These are phyloP conservation scores for Xylariaceae sp. DNA, from an alignment of 2,329 filamentous ascomycete genomes.

Conservation along the genomic window DNA sequence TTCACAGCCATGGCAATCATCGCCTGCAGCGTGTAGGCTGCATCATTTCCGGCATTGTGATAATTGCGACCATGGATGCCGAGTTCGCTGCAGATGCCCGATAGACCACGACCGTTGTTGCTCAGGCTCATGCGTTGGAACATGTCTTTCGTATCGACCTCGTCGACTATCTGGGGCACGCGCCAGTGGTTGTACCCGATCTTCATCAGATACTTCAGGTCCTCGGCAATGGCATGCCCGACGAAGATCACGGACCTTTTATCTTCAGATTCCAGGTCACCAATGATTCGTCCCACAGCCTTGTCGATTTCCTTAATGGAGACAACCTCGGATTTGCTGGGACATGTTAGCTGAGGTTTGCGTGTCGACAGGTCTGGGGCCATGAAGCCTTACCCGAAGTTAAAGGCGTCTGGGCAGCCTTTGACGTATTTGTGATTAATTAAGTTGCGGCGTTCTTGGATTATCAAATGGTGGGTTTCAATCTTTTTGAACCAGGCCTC, in stretches of 20 bases:
- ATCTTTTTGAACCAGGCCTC: slow-evolving; percentile 64
- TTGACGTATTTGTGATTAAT: slow-evolving; percentile 63
- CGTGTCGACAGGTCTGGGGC: not conserved
- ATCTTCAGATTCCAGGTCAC: slow-evolving; percentile 20
- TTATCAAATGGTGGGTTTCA: slow-evolving; percentile 67
- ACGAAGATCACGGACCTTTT: slow-evolving; percentile 61
- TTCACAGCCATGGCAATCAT: slow-evolving; percentile 58
- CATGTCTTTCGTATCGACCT: slow-evolving; percentile 68
- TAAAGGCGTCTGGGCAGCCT: slow-evolving; percentile 69
- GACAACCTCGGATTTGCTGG: slow-evolving; percentile 40
- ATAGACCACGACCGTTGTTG: slow-evolving; percentile 50
- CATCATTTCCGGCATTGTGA: slow-evolving; percentile 89
- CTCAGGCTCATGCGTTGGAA: slow-evolving; percentile 58
- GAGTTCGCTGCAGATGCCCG: slow-evolving; percentile 56
- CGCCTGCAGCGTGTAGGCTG: slow-evolving; percentile 69
- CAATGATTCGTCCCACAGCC: slow-evolving; percentile 35
- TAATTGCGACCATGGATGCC: slow-evolving; percentile 58
- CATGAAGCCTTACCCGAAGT: slow-evolving; percentile 58
- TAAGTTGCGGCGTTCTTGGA: slow-evolving; percentile 61
- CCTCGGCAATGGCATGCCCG: slow-evolving; percentile 65
- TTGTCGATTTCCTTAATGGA: slow-evolving; percentile 29
- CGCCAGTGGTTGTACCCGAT: slow-evolving; percentile 58
- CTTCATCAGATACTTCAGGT: slow-evolving; percentile 61
- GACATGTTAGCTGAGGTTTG: slow-evolving; percentile 6
- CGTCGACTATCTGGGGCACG: slow-evolving; percentile 53